Conservation (phyloP, 306 rosid genomes). For the Quillaja saponaria region DNA sequence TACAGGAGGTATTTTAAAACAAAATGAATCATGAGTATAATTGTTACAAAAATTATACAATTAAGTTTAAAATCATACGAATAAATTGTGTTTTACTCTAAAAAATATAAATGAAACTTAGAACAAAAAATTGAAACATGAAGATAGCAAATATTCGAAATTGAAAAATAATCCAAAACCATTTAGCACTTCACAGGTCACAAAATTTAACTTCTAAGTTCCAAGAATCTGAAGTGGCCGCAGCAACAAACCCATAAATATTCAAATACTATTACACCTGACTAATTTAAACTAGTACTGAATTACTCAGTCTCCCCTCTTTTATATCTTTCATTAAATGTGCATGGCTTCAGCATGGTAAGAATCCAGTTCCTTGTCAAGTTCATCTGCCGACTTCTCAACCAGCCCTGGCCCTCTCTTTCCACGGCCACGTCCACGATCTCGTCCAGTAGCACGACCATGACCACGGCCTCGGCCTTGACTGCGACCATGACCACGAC, state of each 20-base stretch:
- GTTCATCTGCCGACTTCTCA: slow-evolving; percentile 81
- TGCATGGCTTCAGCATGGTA: slow-evolving; percentile 88
- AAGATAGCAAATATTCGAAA: too few relatives aligned
- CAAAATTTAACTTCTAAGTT: too few relatives aligned
- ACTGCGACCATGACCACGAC: slow-evolving; percentile 22
- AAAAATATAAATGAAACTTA: too few relatives aligned
- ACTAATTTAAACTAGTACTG: slow-evolving; percentile 19
- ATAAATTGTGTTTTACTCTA: too few relatives aligned
- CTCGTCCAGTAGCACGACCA: slow-evolving; percentile 19
- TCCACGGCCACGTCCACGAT: slow-evolving; percentile 47
- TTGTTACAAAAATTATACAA: too few relatives aligned
- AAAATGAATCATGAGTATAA: too few relatives aligned
- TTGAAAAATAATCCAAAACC: slow-evolving; percentile 6
- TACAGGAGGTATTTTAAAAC: too few relatives aligned
- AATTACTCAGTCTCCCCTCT: not conserved
- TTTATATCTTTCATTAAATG: slow-evolving; percentile 31
- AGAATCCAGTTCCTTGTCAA: slow-evolving; percentile 78
- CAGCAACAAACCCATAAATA: slow-evolving; percentile 15
- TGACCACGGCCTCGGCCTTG: slow-evolving; percentile 41
- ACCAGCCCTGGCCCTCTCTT: slow-evolving; percentile 48
- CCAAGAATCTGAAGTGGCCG: not conserved
- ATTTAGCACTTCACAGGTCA: too few relatives aligned
- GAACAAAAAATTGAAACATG: too few relatives aligned
- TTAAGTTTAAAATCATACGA: too few relatives aligned
- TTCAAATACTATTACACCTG: slow-evolving; percentile 46